Percentiles rank a stretch among this genome's conserved stretches.
These are phyloP conservation scores for Arachis stenosperma DNA, from an alignment of 306 rosid genomes.

Conservation along the genomic window DNA sequence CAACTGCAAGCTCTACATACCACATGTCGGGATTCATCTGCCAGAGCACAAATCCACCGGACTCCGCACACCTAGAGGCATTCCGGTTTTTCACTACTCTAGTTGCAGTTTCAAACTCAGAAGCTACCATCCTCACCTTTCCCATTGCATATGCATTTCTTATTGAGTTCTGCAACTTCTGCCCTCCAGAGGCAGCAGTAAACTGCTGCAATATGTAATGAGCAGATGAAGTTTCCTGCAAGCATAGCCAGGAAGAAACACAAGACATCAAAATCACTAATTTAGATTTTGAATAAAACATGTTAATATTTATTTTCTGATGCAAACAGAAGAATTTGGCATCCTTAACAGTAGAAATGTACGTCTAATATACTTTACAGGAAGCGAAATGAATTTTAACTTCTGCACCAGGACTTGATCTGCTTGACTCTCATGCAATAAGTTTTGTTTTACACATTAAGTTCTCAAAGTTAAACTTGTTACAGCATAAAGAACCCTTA, in stretches of 20 bases:
- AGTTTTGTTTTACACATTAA: conserved; percentile 8
- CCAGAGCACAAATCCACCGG: conserved; percentile 99
- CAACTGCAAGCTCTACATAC: conserved; percentile 98
- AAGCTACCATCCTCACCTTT: conserved; percentile 91
- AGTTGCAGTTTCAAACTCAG: conserved; percentile 92
- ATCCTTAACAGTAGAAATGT: neutral
- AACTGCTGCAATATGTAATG: conserved; percentile 98
- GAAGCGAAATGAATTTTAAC: neutral
- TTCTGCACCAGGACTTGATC: neutral
- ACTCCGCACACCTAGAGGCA: conserved; percentile 77
- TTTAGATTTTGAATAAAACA: no score
- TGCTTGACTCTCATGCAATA: conserved; percentile 1
- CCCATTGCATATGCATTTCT: conserved; percentile 97
- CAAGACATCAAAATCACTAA: conserved; percentile 12
- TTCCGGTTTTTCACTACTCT: conserved; percentile 77
- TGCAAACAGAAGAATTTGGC: neutral
- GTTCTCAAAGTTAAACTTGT: conserved; percentile 2
- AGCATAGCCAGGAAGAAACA: neutral
- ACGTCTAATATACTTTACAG: neutral
- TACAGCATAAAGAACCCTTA: neutral
- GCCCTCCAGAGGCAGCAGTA: conserved; percentile 95
- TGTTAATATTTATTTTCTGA: no score
- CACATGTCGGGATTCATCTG: conserved; percentile 99
- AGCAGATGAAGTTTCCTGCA: conserved; percentile 96
- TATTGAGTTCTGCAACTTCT: conserved; percentile 80